Percentiles rank a stretch among this genome's conserved stretches.
These are phyloP conservation scores for Phytophthora hibernalis DNA, from an alignment of 352 stramenopile genomes.

Conservation along the genomic window DNA sequence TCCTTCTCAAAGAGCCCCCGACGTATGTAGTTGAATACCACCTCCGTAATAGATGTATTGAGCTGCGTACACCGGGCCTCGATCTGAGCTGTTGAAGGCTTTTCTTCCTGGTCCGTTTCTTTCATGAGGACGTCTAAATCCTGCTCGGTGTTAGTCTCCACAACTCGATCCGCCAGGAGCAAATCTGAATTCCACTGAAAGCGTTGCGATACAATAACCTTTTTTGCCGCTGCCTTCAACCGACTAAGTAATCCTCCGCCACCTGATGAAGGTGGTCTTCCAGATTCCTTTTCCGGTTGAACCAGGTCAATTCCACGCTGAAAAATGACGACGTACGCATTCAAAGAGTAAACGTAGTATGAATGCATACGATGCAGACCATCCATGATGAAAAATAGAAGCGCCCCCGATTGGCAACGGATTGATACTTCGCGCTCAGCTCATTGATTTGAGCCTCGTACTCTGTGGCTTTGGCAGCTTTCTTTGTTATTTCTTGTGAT, in stretches of 20 bases:
- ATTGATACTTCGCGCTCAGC: slow-evolving; percentile 93
- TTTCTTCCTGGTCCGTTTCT: slow-evolving; percentile 72
- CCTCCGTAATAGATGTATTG: slow-evolving; percentile 74
- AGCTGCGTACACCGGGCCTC: slow-evolving; percentile 61
- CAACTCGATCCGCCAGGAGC: slow-evolving; percentile 73
- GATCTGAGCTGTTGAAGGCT: slow-evolving; percentile 61
- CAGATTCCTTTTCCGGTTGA: slow-evolving; percentile 44
- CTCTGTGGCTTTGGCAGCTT: slow-evolving; percentile 77
- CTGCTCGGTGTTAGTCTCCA: slow-evolving; percentile 54
- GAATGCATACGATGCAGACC: slow-evolving; percentile 92
- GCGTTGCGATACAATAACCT: slow-evolving; percentile 81
- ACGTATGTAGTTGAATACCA: slow-evolving; percentile 96
- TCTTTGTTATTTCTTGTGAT: slow-evolving; percentile 81
- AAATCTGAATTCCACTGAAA: slow-evolving; percentile 91
- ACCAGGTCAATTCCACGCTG: slow-evolving; percentile 95
- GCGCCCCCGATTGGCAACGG: slow-evolving; percentile 89
- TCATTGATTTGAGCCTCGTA: slow-evolving; percentile 84
- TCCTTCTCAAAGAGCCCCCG: slow-evolving; percentile 94
- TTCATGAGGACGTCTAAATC: slow-evolving; percentile 71
- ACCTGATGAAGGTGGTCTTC: slow-evolving; percentile 15
- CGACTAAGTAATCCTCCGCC: slow-evolving; percentile 55
- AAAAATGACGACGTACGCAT: slow-evolving; percentile 96
- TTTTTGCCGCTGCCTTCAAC: slow-evolving; percentile 86
- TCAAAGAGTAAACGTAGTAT: slow-evolving; percentile 96
- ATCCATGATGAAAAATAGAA: slow-evolving; percentile 97